phyloP scores from a whole-genome alignment of 768 basidiomycete species.

The Trametes coccinea region DNA sequence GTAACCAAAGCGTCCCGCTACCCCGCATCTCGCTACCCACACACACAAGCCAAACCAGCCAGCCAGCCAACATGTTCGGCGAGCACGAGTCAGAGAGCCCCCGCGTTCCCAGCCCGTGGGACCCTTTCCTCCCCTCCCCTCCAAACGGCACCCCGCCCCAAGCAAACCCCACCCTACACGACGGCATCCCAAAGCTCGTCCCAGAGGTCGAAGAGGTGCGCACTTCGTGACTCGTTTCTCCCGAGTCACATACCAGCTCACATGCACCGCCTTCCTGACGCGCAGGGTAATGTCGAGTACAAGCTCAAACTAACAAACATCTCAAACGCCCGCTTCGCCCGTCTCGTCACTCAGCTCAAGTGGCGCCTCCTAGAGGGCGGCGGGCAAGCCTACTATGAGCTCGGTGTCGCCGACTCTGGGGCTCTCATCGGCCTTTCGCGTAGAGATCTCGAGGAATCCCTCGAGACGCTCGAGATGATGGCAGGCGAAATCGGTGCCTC shows the following conservation, averaged over 20 bases:
- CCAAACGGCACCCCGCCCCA: constrained; percentile 37
- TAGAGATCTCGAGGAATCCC: constrained; percentile 72
- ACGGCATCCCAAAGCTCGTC: constrained; percentile 60
- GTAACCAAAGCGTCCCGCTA: not conserved
- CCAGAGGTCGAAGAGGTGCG: constrained; percentile 73
- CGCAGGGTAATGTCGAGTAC: constrained; percentile 88
- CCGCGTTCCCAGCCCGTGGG: constrained; percentile 82
- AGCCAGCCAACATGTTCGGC: constrained; percentile 60
- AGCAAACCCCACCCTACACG: constrained; percentile 29
- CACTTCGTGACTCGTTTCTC: not conserved
- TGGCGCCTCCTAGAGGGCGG: constrained; percentile 74
- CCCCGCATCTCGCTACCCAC: not conserved
- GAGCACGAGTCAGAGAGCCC: constrained; percentile 82
- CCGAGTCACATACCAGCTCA: not conserved
- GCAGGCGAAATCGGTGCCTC: constrained; percentile 91
- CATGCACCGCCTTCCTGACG: not conserved
- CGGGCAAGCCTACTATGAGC: constrained; percentile 57
- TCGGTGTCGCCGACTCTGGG: constrained; percentile 80
- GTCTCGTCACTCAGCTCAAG: constrained; percentile 92
- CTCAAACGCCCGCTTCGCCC: constrained; percentile 70
- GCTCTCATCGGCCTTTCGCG: constrained; percentile 77
- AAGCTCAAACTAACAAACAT: constrained; percentile 88
- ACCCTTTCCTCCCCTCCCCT: constrained; percentile 63
- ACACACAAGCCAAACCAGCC: not conserved
- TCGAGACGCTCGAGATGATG: constrained; percentile 92